Base-by-base conservation (phyloP, 2,329 filamentous ascomycete species). In the Calonectria pseudoturangicola region DNA sequence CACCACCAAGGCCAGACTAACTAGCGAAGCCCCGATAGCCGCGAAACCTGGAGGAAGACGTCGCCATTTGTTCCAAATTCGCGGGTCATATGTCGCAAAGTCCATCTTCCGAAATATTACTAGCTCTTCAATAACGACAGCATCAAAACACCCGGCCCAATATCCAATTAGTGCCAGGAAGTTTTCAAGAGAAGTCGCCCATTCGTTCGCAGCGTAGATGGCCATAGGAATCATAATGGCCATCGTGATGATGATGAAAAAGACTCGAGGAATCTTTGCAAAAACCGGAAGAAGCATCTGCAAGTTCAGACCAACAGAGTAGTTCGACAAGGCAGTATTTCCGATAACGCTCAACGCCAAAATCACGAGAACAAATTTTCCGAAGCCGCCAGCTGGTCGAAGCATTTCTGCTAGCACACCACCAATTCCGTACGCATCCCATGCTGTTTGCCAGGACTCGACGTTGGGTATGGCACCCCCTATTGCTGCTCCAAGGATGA, bases 161-260 rank as follows among this genome's bases (percentile, higher is more conserved):
- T 88, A 88, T 45, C 85, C 86, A 68, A 88, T 87, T 30, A 88
- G 74, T 0, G 82, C 80, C 9, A 88, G 77, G 54, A 88, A 87
- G 68, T 88, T 87, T 65, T 85, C 81, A 12, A 88, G 81, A 10
- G 82, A 87, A 28, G 80, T 74, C 60, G 84, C 84, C 79, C 86
- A 88, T 58, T 85, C 77, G n/a, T 72, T 76, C 21, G 86, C 83
- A 3, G 87, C 84, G 73, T 86, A 82, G 25, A 87, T 78, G 13
- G 82, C 84, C 30, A 84, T 84, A 33, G 85, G 86, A 3, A 88
- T 83, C 76, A 87, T 82, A 41, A 87, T 76, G n/a, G 82, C 84
- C 30, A 84, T 83, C 13, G 85, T 79, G 16, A 84, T 73, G 16
- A 87, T 56, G 15, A 85, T 83, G 73, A 87, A 88, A 21, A 86